Conservation (phyloP, 1,139 yeast species). For the Saccharomyces hybrid region DNA sequence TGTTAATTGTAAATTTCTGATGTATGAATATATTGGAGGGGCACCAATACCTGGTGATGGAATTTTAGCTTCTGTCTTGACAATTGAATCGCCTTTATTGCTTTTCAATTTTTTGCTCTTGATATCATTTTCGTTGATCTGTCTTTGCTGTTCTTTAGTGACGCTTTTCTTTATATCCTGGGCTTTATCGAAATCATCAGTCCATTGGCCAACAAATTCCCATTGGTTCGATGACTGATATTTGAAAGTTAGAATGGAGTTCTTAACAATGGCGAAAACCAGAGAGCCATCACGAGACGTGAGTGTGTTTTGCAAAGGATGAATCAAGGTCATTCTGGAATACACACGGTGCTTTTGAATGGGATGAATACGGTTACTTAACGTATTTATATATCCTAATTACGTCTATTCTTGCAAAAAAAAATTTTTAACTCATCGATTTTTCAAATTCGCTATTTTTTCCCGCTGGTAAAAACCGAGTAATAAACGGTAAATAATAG, state of each 20-base stretch:
- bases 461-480: not conserved
- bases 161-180: constrained; percentile 41
- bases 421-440: not conserved
- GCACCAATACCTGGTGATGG: constrained; percentile 65
- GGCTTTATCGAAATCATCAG: constrained; percentile 44
- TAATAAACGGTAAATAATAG: too few relatives aligned
- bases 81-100: constrained; percentile 26
- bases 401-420: too few relatives aligned
- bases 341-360: not conserved
- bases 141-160: constrained; percentile 37
- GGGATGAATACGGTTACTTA: too few relatives aligned
- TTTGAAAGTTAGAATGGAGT: constrained; percentile 46
- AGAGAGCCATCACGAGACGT: constrained; percentile 39
- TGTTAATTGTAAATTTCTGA: constrained; percentile 55
- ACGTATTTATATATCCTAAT: too few relatives aligned
- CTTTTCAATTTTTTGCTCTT: constrained; percentile 32
- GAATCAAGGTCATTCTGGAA: constrained; percentile 41
- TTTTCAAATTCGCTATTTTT: not conserved
- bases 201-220: constrained; percentile 46
- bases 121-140: constrained; percentile 25
- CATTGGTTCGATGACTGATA: constrained; percentile 29
- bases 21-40: constrained; percentile 55
- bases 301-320: constrained; percentile 56
- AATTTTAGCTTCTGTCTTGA: constrained; percentile 42
- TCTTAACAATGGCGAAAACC: constrained; percentile 51